Base-by-base conservation (phyloP, 192 early-diverging fungal genomes). In the Linnemannia hyalina region DNA sequence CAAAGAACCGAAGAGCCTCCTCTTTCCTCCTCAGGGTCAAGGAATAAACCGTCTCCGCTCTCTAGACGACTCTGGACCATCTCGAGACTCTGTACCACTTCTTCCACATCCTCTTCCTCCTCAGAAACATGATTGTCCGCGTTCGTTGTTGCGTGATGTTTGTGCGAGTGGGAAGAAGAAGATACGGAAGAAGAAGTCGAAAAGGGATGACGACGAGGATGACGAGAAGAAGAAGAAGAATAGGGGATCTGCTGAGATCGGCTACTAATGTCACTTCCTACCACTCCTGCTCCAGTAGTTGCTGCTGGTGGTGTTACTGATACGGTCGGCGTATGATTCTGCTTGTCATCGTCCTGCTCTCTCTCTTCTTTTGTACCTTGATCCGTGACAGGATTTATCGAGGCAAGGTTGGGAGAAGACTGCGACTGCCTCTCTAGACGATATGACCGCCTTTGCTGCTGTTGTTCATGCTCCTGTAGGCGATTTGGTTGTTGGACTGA, bases 401-500 rank as follows among this genome's bases (percentile, higher is more conserved):
- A 46, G 44, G 11, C n/a, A 26, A 60, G n/a, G n/a, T 60, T 60
- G 26, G 60, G 29, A 26, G 26, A 65, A 9, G 60, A 65, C 29
- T 65, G 60, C 29, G 60, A 65, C 29, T 32, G 60, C 60, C 29
- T 32, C 6, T 29, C 22, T 8, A 26, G 23, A n/a, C 10, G 52
- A 55, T 55, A 57, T 26, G 55, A 57, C 55, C 23, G 23, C 55
- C n/a, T 57, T 26, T 57, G 55, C 16, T 57, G 55, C 11, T 65
- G 60, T 65, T 65, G 60, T 35, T 7, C 29, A 6, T 65, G 29
- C 23, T 65, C 23, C 23, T 32, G 13, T 57, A 26, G 55, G 7
- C n/a, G 60, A 65, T 65, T 29, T 65, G 60, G 60, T 65, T 65
- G 60, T 65, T 65, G 60, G 13, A 65, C 60, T 32, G 60, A 29